Conservation (phyloP, 1,139 yeast genomes). For the Kluyveromyces sp. region DNA sequence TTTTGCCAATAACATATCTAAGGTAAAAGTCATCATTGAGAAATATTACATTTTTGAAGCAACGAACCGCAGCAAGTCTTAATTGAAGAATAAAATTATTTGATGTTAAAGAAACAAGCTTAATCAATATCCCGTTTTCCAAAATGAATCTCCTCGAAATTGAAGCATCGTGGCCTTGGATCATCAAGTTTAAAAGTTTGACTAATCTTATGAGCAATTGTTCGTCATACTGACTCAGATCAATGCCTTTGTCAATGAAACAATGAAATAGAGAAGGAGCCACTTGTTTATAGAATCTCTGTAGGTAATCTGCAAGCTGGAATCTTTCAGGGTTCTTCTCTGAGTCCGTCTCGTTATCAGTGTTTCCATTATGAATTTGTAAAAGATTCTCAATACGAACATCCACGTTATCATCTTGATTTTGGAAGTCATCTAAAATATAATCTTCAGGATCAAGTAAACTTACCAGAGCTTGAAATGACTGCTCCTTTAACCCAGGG, state of each 20-base stretch:
- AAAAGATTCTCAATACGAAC: slow-evolving; percentile 7
- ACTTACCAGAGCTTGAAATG: slow-evolving; percentile 72
- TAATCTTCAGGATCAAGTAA: slow-evolving; percentile 53
- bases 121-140: slow-evolving; percentile 46
- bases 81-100: slow-evolving; percentile 40
- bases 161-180: slow-evolving; percentile 50
- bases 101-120: slow-evolving; percentile 42
- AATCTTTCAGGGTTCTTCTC: slow-evolving; percentile 12
- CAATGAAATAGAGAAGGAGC: slow-evolving; percentile 54
- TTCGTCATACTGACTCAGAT: slow-evolving; percentile 27
- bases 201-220: slow-evolving; percentile 57
- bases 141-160: slow-evolving; percentile 55
- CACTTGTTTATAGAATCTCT: slow-evolving; percentile 52
- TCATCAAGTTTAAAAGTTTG: slow-evolving; percentile 60
- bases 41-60: slow-evolving; percentile 50
- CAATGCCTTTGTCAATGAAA: slow-evolving; percentile 32
- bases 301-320: slow-evolving; percentile 46
- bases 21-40: slow-evolving; percentile 57
- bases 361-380: slow-evolving; percentile 7
- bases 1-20: slow-evolving; percentile 47
- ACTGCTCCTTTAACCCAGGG: slow-evolving; percentile 72
- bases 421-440: slow-evolving; percentile 15
- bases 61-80: slow-evolving; percentile 58
- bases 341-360: slow-evolving; percentile 2
- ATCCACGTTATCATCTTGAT: slow-evolving; percentile 5